Percentiles rank a stretch among this genome's conserved stretches.
Evolutionary conservation across 1,284 basidiomycete genomes (phyloP).

Genomic region (Heterobasidion occidentale): DNA sequence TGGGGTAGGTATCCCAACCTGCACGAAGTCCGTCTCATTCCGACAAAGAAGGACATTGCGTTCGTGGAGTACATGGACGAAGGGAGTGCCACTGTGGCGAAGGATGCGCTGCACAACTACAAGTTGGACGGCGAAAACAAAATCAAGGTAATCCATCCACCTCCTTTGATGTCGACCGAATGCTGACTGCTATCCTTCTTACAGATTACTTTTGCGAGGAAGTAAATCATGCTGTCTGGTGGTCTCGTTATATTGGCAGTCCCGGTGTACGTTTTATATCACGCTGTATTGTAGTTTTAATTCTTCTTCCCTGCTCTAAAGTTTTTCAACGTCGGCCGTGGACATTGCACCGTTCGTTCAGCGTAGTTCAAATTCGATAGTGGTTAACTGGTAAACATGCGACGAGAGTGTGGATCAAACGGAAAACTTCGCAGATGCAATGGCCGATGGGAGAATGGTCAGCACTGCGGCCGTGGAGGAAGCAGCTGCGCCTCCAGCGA

Average conservation of each 20-base stretch:
- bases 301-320: neutral
- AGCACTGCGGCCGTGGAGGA: too few species aligned
- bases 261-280: slow-evolving; percentile 6
- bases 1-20: slow-evolving; percentile 76
- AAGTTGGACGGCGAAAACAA: slow-evolving; percentile 93
- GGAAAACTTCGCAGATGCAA: too few species aligned
- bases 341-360: too few species aligned
- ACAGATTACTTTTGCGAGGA: slow-evolving; percentile 57
- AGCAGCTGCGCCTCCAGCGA: neutral
- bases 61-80: slow-evolving; percentile 96
- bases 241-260: neutral
- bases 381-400: too few species aligned
- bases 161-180: neutral
- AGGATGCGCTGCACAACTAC: slow-evolving; percentile 94
- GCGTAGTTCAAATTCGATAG: too few species aligned
- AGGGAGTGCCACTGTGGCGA: slow-evolving; percentile 79
- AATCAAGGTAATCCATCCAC: slow-evolving; percentile 68
- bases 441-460: too few species aligned
- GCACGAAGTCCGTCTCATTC: slow-evolving; percentile 93
- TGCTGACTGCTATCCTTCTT: neutral
- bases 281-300: slow-evolving; percentile 8
- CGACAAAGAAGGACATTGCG: slow-evolving; percentile 91
- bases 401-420: too few species aligned
- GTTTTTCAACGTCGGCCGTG: too few species aligned
- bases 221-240: slow-evolving; percentile 23